A percentile compares a stretch with the other conserved stretches of the same genome.
Evolutionary conservation across 2,329 filamentous ascomycete genomes (phyloP).

Genomic region (Fusarium sororula): DNA sequence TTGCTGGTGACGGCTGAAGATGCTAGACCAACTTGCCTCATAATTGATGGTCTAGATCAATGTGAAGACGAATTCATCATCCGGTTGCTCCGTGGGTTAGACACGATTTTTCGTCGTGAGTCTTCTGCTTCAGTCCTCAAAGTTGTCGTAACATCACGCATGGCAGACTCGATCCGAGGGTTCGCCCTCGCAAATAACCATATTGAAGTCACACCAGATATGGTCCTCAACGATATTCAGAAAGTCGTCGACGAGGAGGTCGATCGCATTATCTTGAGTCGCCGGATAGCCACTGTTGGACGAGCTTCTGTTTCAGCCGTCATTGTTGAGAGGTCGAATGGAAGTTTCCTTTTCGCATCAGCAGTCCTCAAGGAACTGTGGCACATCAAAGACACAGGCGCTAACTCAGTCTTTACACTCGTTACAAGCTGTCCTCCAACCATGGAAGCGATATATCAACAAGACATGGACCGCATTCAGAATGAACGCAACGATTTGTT

Average conservation of each 20-base stretch:
- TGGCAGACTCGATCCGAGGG: slow-evolving; percentile 27
- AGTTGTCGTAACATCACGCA: slow-evolving; percentile 22
- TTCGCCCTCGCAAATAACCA: slow-evolving; percentile 26
- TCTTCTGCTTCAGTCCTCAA: not conserved
- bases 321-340: slow-evolving; percentile 34
- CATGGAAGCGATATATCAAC: slow-evolving; percentile 37
- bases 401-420: slow-evolving; percentile 32
- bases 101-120: slow-evolving; percentile 26
- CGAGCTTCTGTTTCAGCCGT: slow-evolving; percentile 27
- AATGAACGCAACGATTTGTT: slow-evolving; percentile 28
- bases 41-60: slow-evolving; percentile 36
- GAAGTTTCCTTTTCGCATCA: slow-evolving; percentile 32
- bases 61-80: slow-evolving; percentile 24
- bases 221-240: slow-evolving; percentile 26
- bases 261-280: slow-evolving; percentile 27
- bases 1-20: slow-evolving; percentile 5
- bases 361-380: slow-evolving; percentile 35
- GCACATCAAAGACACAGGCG: slow-evolving; percentile 32
- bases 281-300: slow-evolving; percentile 27
- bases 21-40: slow-evolving; percentile 12
- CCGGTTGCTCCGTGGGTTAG: slow-evolving; percentile 19
- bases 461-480: slow-evolving; percentile 33
- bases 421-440: slow-evolving; percentile 31
- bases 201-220: slow-evolving; percentile 17
- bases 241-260: slow-evolving; percentile 32